These are phyloP conservation scores for Dothiorella sarmentorum DNA, from an alignment of 2,329 filamentous ascomycete species.

Conservation along the genomic window DNA sequence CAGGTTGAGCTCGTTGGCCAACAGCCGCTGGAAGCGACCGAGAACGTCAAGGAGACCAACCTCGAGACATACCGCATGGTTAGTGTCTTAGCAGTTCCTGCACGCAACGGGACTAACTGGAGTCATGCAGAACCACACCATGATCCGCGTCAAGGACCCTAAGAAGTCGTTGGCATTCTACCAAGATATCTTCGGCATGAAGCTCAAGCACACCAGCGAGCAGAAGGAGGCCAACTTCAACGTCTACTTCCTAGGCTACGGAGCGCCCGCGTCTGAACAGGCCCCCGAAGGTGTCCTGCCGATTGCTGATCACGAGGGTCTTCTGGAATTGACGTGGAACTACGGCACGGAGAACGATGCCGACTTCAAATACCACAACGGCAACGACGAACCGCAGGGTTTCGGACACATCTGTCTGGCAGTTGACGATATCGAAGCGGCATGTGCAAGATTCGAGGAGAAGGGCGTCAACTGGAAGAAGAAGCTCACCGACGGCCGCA, in stretches of 20 bases:
- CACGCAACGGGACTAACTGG: neutral
- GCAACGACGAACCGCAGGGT: conserved; percentile 86
- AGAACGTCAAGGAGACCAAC: conserved; percentile 69
- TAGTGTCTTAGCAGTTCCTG: conserved; percentile 36
- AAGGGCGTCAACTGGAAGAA: conserved; percentile 90
- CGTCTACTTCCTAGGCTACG: conserved; percentile 88
- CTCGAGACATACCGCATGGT: conserved; percentile 67
- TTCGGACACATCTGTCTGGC: conserved; percentile 89
- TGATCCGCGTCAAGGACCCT: conserved; percentile 81
- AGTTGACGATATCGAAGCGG: conserved; percentile 84
- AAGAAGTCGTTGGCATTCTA: conserved; percentile 49
- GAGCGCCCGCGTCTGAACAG: conserved; percentile 44
- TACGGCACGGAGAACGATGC: conserved; percentile 81
- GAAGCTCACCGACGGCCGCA: conserved; percentile 80
- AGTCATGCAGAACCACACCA: conserved; percentile 69
- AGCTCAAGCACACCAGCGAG: conserved; percentile 69
- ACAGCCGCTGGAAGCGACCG: conserved; percentile 68
- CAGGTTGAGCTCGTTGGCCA: conserved; percentile 70
- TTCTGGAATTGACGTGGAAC: conserved; percentile 88
- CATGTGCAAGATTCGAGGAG: conserved; percentile 81
- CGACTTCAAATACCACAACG: conserved; percentile 83
- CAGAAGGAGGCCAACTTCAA: conserved; percentile 72
- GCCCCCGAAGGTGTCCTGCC: conserved; percentile 56
- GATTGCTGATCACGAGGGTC: conserved; percentile 69
- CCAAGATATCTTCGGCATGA: conserved; percentile 84